Conservation (phyloP, 345 rosid species). For the Populus deltoides region DNA sequence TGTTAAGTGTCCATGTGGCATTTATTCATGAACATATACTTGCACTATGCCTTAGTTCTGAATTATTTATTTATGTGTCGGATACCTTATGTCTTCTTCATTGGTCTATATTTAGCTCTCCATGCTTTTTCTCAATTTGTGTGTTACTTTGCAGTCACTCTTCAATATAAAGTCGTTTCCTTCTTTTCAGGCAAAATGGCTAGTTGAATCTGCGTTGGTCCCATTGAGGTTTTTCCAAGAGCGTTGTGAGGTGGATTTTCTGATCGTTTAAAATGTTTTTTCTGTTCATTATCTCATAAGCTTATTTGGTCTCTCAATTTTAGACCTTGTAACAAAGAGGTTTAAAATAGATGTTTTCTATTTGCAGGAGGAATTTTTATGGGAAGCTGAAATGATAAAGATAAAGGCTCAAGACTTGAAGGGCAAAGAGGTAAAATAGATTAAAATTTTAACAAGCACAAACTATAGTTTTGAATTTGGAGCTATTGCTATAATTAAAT, state of each 20-base stretch:
- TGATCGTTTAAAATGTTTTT: conserved; percentile 1
- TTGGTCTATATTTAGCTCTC: not conserved
- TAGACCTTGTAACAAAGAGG: not conserved
- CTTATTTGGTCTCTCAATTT: not conserved
- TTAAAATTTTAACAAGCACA: not conserved
- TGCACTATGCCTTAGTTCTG: not conserved
- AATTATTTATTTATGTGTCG: not conserved
- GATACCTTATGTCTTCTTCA: not conserved
- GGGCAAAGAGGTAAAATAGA: conserved; percentile 85
- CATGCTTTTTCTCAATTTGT: not conserved
- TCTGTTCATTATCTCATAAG: not conserved
- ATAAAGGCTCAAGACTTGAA: conserved; percentile 97
- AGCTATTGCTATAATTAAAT: not conserved
- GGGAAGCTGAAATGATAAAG: conserved; percentile 98
- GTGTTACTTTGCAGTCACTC: not conserved
- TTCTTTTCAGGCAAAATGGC: conserved; percentile 79
- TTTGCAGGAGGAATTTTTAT: conserved; percentile 88
- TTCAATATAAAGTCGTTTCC: not conserved
- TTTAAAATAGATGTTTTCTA: conserved; percentile 2
- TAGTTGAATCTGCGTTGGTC: conserved; percentile 79
- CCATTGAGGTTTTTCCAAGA: conserved; percentile 92
- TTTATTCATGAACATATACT: not conserved
- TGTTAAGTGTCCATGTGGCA: not conserved
- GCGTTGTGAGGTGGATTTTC: conserved; percentile 72
- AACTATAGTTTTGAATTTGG: not conserved